Conservation (phyloP, 257 asterid species). For the Haberlea rhodopensis region DNA sequence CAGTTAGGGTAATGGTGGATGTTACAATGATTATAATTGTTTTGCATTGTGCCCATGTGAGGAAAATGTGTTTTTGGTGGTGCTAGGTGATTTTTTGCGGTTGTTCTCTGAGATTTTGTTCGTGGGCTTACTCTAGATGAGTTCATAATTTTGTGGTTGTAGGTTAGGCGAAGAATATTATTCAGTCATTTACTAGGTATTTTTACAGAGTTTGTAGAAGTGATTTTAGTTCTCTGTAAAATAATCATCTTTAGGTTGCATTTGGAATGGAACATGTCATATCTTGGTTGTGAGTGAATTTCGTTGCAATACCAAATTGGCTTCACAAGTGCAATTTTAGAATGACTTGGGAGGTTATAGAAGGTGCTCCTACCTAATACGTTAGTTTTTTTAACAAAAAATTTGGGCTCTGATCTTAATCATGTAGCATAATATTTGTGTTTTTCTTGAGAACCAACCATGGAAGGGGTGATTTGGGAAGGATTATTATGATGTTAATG, state of each 20-base stretch:
- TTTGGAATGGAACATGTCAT: background rate
- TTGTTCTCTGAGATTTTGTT: background rate
- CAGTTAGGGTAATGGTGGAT: background rate
- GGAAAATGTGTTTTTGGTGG: background rate
- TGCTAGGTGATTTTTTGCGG: conserved; percentile 11
- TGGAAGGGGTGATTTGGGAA: background rate
- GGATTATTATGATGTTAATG: too few species aligned
- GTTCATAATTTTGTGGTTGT: background rate
- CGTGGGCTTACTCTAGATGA: conserved; percentile 15
- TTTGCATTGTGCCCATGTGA: conserved; percentile 12
- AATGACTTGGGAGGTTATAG: background rate
- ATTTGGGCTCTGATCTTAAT: too few species aligned
- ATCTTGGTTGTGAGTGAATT: background rate
- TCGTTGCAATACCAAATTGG: background rate
- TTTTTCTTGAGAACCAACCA: background rate
- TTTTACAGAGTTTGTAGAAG: conserved; percentile 1
- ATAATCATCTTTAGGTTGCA: background rate
- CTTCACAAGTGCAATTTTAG: background rate
- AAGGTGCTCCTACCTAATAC: background rate
- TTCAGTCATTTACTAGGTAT: background rate
- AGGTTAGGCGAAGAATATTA: background rate
- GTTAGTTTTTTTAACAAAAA: too few species aligned
- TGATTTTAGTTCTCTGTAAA: background rate
- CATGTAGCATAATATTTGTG: background rate
- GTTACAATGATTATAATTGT: background rate